These are phyloP conservation scores for Sugiyamaella novakii DNA, from an alignment of 1,139 yeast species.

Conservation along the genomic window DNA sequence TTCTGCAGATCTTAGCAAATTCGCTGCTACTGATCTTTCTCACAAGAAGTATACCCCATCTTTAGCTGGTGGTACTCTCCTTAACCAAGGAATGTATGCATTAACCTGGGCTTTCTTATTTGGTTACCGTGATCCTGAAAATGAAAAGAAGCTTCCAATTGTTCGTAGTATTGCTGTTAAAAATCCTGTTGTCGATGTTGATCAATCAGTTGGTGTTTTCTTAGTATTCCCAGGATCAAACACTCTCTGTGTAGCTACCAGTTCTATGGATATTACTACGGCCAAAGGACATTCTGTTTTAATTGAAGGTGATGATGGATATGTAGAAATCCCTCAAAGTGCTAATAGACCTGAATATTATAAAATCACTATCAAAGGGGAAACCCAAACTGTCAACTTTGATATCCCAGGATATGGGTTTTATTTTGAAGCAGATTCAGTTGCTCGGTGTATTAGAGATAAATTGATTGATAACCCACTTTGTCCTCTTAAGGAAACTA, in stretches of 20 bases:
- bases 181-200: conserved; percentile 33
- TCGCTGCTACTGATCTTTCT: conserved; percentile 35
- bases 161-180: conserved; percentile 26
- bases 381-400: conserved; percentile 20
- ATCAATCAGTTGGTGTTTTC: conserved; percentile 34
- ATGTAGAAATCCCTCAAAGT: conserved; percentile 33
- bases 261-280: conserved; percentile 31
- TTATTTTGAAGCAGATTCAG: conserved; percentile 54
- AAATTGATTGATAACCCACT: conserved; percentile 42
- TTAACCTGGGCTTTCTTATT: conserved; percentile 47
- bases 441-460: conserved; percentile 46
- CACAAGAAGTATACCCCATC: conserved; percentile 39
- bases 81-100: conserved; percentile 61
- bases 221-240: conserved; percentile 35
- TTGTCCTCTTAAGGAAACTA: conserved; percentile 50
- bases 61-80: conserved; percentile 61
- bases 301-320: conserved; percentile 40
- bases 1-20: conserved; percentile 45
- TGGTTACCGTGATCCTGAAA: conserved; percentile 36
- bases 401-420: conserved; percentile 45
- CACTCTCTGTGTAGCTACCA: conserved; percentile 36
- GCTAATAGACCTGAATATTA: conserved; percentile 36
- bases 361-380: conserved; percentile 24
- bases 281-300: conserved; percentile 30
- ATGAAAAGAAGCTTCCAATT: conserved; percentile 24